A percentile compares a stretch with the other conserved stretches of the same genome.
Evolutionary conservation across 306 rosid species (phyloP).

Genomic region (Vigna radiata): DNA sequence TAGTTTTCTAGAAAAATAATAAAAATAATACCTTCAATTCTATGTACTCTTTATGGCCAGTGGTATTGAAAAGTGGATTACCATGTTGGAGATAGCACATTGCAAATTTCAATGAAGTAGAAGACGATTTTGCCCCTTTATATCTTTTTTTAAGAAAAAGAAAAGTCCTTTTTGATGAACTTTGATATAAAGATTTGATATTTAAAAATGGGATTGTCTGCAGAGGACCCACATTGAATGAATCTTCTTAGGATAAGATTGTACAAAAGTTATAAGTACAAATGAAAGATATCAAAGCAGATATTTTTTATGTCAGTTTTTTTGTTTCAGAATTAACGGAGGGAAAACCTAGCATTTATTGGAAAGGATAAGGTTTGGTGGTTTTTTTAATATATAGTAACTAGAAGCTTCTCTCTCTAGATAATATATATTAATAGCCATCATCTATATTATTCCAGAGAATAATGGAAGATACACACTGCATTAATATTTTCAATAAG

Average conservation of each 20-base stretch:
- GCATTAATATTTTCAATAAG: no score
- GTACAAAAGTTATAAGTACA: not conserved
- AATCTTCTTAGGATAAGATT: constrained; percentile 18
- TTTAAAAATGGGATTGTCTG: not conserved
- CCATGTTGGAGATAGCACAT: not conserved
- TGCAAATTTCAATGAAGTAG: not conserved
- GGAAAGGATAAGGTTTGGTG: no score
- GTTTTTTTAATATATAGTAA: no score
- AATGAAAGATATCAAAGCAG: not conserved
- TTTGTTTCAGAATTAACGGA: no score
- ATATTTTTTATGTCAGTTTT: not conserved
- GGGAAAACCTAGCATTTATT: no score
- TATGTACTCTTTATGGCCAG: not conserved
- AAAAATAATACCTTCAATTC: no score
- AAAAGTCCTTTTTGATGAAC: not conserved
- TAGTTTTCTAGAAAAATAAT: no score
- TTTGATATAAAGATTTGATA: constrained; percentile 21
- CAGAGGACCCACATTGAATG: not conserved
- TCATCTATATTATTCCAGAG: no score
- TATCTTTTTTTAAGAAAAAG: not conserved
- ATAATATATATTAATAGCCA: no score
- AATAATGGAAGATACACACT: no score
- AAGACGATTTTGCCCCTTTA: constrained; percentile 22
- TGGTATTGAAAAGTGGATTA: constrained; percentile 29
- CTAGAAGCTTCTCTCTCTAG: no score